A percentile compares a stretch with the other conserved stretches of the same genome.
phyloP scores from a whole-genome alignment of 768 basidiomycete species.

The Vishniacozyma victoriae region DNA sequence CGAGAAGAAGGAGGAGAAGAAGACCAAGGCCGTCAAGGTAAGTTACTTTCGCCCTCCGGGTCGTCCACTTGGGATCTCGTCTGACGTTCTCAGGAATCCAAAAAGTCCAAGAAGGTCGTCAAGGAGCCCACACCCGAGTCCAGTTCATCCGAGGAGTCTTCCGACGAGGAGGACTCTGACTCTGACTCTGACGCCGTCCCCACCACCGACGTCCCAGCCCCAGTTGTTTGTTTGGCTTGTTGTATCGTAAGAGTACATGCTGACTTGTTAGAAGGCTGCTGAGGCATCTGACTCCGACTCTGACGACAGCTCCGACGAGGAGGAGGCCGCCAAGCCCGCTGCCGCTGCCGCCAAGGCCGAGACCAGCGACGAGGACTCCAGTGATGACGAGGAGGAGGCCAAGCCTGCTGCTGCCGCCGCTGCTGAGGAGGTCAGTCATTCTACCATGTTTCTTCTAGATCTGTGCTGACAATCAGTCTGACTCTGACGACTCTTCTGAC shows the following conservation, averaged over 20 bases:
- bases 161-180: conserved; percentile 42
- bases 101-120: conserved; percentile 34
- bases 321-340: conserved; percentile 42
- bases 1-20: conserved; percentile 34
- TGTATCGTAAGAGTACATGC: no score
- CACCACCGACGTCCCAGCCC: no score
- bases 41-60: conserved; percentile 6
- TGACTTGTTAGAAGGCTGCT: no score
- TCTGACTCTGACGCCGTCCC: conserved; percentile 27
- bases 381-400: conserved; percentile 28
- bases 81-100: conserved; percentile 10
- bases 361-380: conserved; percentile 14
- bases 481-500: conserved; percentile 45
- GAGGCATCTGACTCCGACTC: neutral
- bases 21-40: conserved; percentile 33
- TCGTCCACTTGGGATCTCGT: neutral
- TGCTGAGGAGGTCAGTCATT: neutral
- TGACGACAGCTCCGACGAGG: conserved; percentile 40
- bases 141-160: conserved; percentile 21
- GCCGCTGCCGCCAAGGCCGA: conserved; percentile 15
- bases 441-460: conserved; percentile 1
- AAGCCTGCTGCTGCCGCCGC: conserved; percentile 24
- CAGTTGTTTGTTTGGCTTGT: conserved; percentile 30
- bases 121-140: conserved; percentile 35
- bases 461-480: conserved; percentile 20